Percentiles rank a stretch among this genome's conserved stretches.
phyloP scores from a whole-genome alignment of 2,329 filamentous ascomycete species.

The Beauveria rudraprayagi region DNA sequence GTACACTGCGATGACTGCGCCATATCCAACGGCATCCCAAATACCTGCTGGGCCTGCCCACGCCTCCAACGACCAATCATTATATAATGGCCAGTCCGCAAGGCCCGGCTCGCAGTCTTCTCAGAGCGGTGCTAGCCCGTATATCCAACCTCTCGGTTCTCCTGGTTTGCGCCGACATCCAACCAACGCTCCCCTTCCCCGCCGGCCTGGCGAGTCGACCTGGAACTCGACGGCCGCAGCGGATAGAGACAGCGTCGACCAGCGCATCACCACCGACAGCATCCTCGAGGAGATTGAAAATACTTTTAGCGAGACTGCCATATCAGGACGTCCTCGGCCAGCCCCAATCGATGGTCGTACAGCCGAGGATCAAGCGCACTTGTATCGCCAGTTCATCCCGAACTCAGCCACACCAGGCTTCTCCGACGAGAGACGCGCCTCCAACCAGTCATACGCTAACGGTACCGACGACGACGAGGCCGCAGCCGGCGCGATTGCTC shows the following conservation, averaged over 20 bases:
- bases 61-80: constrained; percentile 36
- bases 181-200: constrained; percentile 53
- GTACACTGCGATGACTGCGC: constrained; percentile 31
- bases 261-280: constrained; percentile 39
- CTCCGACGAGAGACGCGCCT: constrained; percentile 17
- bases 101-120: constrained; percentile 45
- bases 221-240: constrained; percentile 36
- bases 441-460: constrained; percentile 9
- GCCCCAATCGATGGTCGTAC: constrained; percentile 38
- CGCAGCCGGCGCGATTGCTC: constrained; percentile 71
- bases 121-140: constrained; percentile 34
- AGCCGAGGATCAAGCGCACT: constrained; percentile 38
- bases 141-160: constrained; percentile 31
- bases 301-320: constrained; percentile 27
- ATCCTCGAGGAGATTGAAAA: constrained; percentile 51
- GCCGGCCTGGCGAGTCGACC: constrained; percentile 37
- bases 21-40: constrained; percentile 44
- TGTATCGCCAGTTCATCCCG: constrained; percentile 42
- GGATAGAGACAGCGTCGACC: constrained; percentile 32
- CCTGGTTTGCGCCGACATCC: constrained; percentile 47
- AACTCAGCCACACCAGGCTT: constrained; percentile 36
- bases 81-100: constrained; percentile 35
- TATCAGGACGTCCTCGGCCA: constrained; percentile 27
- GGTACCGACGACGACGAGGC: constrained; percentile 65
- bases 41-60: constrained; percentile 47